Base-by-base conservation (phyloP, 2,329 filamentous ascomycete genomes). In the Hysterium pulicare region DNA sequence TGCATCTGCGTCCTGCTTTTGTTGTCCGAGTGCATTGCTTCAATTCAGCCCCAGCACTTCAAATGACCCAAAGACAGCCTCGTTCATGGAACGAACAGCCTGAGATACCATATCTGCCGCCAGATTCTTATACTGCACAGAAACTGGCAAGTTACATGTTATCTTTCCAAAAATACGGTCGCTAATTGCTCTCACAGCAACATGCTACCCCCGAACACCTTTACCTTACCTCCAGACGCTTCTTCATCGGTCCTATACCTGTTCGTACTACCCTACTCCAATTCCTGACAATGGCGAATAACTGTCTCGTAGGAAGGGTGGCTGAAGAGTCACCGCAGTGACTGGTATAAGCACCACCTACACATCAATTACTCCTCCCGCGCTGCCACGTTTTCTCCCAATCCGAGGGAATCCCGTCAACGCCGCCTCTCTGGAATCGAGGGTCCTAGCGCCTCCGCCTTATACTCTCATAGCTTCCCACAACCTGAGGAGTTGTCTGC, bases 241-340 rank as follows among this genome's bases (percentile, higher is more conserved):
- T 76, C 64, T 84, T 84, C 64, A 81, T 84, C 45, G 81, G 81
- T 1, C 81, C 81, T 26, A 79, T 84, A 26, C 81, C 81, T 17
- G 62, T 66, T 59, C 41, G 60, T 50, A 36, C 28, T 26, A 8
- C 11, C 5, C 11, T 7, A 7, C n/a, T 32, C 11, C 28, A 19
- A 15, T 19, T 33, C 24, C 11, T 42, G 39, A 39, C 31, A 44
- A 33, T 21, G 33, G 40, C 56, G 59, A 37, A 58, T 45, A 23
- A 24, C 28, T 32, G 16, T 31, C 11, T 32, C 23, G 41, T 40
- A 66, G 33, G 77, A 80, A 53, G 79, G 78, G 43, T 84, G 81
- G 81, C 70, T 83, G 41, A 78, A 77, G 52, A 78, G 74, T 46
- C 77, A 83, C 59, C 72, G 79, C 40, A 81, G 80, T 53, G 74